Evolutionary conservation across 192 early-diverging fungal species (phyloP).

Genomic region (Irineochytrium annulatum): DNA sequence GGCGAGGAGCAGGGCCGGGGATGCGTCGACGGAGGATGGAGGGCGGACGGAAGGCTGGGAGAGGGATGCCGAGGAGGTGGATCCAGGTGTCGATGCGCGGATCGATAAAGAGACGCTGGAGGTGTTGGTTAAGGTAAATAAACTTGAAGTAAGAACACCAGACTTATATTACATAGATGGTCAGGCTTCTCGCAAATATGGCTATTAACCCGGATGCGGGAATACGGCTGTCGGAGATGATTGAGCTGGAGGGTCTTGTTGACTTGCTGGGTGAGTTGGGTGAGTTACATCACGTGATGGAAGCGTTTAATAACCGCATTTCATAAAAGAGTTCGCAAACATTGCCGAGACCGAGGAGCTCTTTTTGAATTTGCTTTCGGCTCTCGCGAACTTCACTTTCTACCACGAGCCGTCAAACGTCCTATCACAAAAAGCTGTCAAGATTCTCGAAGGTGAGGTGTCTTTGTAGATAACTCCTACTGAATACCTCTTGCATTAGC

Average conservation of each 20-base stretch:
- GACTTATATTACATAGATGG: slow-evolving; percentile 18
- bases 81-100: not conserved
- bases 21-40: not conserved
- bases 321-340: not conserved
- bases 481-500: slow-evolving; percentile 7
- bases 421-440: slow-evolving; percentile 11
- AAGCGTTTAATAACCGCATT: not conserved
- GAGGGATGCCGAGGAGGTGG: slow-evolving; percentile 18
- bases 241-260: slow-evolving; percentile 38
- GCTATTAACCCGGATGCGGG: slow-evolving; percentile 27
- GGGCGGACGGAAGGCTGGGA: not conserved
- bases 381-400: slow-evolving; percentile 45
- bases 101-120: slow-evolving; percentile 23
- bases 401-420: slow-evolving; percentile 24
- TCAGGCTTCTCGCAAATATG: slow-evolving; percentile 39
- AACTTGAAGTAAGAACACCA: not conserved
- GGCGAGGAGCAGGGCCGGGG: not conserved
- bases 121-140: slow-evolving; percentile 39
- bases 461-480: slow-evolving; percentile 10
- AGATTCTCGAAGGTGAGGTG: slow-evolving; percentile 28
- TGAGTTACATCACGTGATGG: slow-evolving; percentile 1
- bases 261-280: slow-evolving; percentile 34
- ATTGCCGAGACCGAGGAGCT: slow-evolving; percentile 32
- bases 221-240: slow-evolving; percentile 29
- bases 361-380: slow-evolving; percentile 37